Evolutionary conservation across 352 stramenopile species (phyloP), one percentile per base, ranked within the genome.

Genomic region (Globisporangium polare): DNA sequence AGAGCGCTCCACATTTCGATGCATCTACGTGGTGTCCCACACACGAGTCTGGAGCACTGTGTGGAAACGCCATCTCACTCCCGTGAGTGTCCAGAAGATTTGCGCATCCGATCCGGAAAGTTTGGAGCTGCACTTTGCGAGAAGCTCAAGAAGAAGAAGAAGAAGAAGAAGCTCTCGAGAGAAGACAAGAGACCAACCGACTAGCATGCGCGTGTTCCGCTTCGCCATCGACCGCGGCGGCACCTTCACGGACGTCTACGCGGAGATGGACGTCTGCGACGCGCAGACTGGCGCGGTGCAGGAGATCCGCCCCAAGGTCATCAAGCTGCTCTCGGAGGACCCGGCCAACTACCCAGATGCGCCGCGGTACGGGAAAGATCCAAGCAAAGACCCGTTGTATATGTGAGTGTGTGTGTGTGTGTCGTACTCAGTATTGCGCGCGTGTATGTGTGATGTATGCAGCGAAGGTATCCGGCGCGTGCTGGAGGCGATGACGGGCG

Each of bases 241-340:
- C 29, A 99, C 97, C 37, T 99, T 99, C 78, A 99, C 96, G 22
- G 97, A 99, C 71, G 84, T 99, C n/a, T 97, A 98, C 65, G 96
- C 92, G 29, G 90, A 94, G 74, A 90, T 98, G 63, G 89, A 96
- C 60, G 83, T 92, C 27, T 53, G 87, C 22, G 79, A 96, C 68
- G 69, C 66, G 10, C 37, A 70, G 27, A 33, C 29, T 33, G 75
- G 80, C 20, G 20, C 60, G 37, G 71, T 89, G 37, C 66, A 75
- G 46, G 67, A 78, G 42, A 75, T 92, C 56, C 65, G 70, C 10
- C 72, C 82, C 24, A 86, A 84, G 37, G 95, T 99, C 20, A 95
- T 97, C 60, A 99, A 99, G 78, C 75, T 99, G 26, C 77, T 99
- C 18, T 98, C 88, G 26, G 96, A 99, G 73, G 97, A 99, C 74